Percentiles rank a stretch among this genome's conserved stretches.
Conservation (phyloP, 2,329 filamentous ascomycete genomes). For the Arthroderma sp. region DNA sequence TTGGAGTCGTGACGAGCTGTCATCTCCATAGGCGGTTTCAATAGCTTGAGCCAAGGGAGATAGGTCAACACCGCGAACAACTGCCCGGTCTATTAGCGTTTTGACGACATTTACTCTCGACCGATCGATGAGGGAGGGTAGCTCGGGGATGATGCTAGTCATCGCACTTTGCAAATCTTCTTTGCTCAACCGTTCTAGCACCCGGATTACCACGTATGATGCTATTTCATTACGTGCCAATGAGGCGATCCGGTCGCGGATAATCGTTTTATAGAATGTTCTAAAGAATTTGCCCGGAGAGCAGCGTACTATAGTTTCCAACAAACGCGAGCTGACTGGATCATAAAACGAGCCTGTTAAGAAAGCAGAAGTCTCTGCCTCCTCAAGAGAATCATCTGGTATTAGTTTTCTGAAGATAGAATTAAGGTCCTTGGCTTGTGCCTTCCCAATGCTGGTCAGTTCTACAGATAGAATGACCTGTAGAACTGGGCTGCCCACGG, state of each 20-base stretch:
- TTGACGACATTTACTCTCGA: slow-evolving; percentile 67
- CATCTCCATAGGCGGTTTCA: slow-evolving; percentile 44
- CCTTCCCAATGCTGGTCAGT: slow-evolving; percentile 57
- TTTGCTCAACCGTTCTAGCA: slow-evolving; percentile 71
- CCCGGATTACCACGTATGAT: slow-evolving; percentile 70
- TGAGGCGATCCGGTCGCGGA: slow-evolving; percentile 65
- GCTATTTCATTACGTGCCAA: slow-evolving; percentile 83
- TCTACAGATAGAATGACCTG: slow-evolving; percentile 83
- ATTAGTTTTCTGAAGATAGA: slow-evolving; percentile 65
- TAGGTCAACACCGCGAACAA: slow-evolving; percentile 50
- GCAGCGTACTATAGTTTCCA: slow-evolving; percentile 72
- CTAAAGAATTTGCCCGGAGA: slow-evolving; percentile 86
- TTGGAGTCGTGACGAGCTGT: slow-evolving; percentile 38
- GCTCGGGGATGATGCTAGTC: slow-evolving; percentile 56
- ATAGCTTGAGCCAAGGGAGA: slow-evolving; percentile 44
- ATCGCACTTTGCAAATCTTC: slow-evolving; percentile 69
- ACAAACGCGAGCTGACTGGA: slow-evolving; percentile 71
- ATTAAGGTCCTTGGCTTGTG: slow-evolving; percentile 49
- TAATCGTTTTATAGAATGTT: slow-evolving; percentile 63
- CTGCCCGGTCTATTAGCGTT: slow-evolving; percentile 69
- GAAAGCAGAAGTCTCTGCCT: slow-evolving; percentile 62
- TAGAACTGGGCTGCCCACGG: slow-evolving; percentile 82
- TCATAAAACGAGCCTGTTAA: slow-evolving; percentile 83
- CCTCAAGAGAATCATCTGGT: slow-evolving; percentile 66
- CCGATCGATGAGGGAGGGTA: slow-evolving; percentile 59